Conservation (phyloP, 495 filamentous ascomycete species). For the Tuber magnatum region DNA sequence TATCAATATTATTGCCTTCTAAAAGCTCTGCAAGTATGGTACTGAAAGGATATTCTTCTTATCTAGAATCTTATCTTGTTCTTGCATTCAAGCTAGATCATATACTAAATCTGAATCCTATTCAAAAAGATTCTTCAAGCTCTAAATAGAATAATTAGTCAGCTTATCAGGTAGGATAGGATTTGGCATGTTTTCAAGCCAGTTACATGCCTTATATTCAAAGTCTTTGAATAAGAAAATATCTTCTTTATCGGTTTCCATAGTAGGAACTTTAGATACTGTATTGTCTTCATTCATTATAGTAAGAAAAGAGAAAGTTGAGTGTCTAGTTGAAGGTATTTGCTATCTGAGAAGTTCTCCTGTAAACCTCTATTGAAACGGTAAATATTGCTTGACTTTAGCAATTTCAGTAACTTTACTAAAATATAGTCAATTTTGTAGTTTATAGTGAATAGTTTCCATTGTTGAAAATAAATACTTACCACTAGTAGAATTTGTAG, state of each 20-base stretch:
- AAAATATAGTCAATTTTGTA: too few relatives aligned
- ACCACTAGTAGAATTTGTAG: too few relatives aligned
- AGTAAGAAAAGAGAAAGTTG: neutral
- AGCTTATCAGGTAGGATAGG: neutral
- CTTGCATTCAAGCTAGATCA: neutral
- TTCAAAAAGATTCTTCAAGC: neutral
- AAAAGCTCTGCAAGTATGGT: neutral
- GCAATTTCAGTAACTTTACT: neutral
- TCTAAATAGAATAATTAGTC: neutral
- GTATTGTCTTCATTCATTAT: neutral
- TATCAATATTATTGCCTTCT: neutral
- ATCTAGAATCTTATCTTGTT: neutral
- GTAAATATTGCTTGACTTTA: neutral
- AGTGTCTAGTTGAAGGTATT: neutral
- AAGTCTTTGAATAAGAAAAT: neutral
- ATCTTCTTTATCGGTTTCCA: too few relatives aligned
- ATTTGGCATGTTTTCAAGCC: neutral
- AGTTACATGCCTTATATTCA: neutral
- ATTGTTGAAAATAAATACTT: too few relatives aligned
- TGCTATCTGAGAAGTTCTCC: neutral
- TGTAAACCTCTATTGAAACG: neutral
- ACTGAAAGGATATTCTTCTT: neutral
- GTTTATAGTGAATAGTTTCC: too few relatives aligned
- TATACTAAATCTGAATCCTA: neutral
- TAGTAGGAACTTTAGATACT: neutral